Evolutionary conservation across 768 basidiomycete genomes (phyloP).

Genomic region (Mycena pura): DNA sequence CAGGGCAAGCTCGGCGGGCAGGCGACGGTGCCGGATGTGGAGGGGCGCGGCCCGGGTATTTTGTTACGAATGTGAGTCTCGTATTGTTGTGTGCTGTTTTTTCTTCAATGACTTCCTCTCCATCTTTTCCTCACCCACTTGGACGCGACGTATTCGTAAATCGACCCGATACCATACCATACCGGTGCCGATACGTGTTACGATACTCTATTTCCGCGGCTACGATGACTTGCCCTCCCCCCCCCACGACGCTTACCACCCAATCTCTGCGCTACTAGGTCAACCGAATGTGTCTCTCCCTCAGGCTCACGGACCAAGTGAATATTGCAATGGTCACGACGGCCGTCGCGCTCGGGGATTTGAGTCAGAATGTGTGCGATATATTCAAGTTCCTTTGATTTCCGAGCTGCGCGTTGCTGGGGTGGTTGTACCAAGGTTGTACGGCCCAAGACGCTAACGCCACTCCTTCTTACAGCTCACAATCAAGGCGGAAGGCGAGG

Average conservation of each 20-base stretch:
- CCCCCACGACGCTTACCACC: neutral
- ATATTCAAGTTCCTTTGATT: conserved; percentile 1
- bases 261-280: too few relatives aligned
- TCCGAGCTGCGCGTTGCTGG: neutral
- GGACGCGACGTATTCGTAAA: too few relatives aligned
- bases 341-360: conserved; percentile 78
- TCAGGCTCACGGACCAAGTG: conserved; percentile 77
- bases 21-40: conserved; percentile 76
- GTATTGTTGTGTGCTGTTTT: too few relatives aligned
- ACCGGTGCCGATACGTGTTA: too few relatives aligned
- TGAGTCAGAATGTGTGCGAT: conserved; percentile 67
- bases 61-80: conserved; percentile 74
- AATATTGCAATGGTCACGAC: conserved; percentile 81
- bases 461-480: neutral
- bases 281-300: conserved; percentile 62
- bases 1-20: conserved; percentile 37
- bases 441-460: neutral
- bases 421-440: too few relatives aligned
- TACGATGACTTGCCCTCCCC: neutral
- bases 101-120: neutral
- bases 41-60: conserved; percentile 81
- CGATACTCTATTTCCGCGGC: neutral
- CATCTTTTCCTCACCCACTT: neutral
- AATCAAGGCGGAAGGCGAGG: conserved; percentile 3
- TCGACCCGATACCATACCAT: too few relatives aligned